These are phyloP conservation scores for Yamadazyma trypodendri DNA, from an alignment of 1,139 yeast genomes.

Conservation along the genomic window DNA sequence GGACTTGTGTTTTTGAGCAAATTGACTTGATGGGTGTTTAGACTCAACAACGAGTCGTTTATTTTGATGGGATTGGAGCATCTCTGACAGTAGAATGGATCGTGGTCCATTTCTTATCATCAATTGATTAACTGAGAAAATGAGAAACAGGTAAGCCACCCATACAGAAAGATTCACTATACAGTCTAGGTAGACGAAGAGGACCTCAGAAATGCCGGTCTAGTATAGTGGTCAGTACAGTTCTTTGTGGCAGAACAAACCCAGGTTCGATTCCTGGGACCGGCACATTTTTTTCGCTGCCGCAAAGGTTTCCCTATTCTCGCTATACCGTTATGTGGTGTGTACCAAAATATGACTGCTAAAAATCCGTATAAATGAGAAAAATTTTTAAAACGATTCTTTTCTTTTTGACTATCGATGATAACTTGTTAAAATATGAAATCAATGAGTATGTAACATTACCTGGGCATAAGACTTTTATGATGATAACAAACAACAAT, in stretches of 20 bases:
- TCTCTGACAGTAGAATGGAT: slow-evolving; percentile 27
- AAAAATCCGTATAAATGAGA: neutral
- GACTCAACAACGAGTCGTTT: slow-evolving; percentile 28
- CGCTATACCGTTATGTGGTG: too few relatives aligned
- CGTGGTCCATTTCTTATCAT: slow-evolving; percentile 2
- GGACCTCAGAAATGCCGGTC: slow-evolving; percentile 13
- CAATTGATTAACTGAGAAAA: neutral
- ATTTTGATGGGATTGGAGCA: slow-evolving; percentile 33
- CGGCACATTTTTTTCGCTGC: slow-evolving; percentile 18
- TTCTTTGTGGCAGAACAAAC: slow-evolving; percentile 21
- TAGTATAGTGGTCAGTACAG: slow-evolving; percentile 22
- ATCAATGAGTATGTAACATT: neutral
- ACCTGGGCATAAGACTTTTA: neutral
- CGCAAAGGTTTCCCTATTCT: too few relatives aligned
- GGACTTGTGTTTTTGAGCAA: slow-evolving; percentile 25
- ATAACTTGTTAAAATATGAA: neutral
- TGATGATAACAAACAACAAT: slow-evolving; percentile 8
- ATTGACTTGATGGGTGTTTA: slow-evolving; percentile 34
- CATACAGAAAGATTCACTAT: too few relatives aligned
- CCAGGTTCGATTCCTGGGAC: slow-evolving; percentile 23
- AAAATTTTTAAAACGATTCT: neutral
- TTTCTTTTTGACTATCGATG: neutral
- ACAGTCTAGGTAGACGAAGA: too few relatives aligned
- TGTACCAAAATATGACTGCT: neutral
- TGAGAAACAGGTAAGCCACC: neutral